Evolutionary conservation across 441 rosid genomes (phyloP), one percentile per base, ranked within the genome.

Genomic region (Erysimum cheiri): DNA sequence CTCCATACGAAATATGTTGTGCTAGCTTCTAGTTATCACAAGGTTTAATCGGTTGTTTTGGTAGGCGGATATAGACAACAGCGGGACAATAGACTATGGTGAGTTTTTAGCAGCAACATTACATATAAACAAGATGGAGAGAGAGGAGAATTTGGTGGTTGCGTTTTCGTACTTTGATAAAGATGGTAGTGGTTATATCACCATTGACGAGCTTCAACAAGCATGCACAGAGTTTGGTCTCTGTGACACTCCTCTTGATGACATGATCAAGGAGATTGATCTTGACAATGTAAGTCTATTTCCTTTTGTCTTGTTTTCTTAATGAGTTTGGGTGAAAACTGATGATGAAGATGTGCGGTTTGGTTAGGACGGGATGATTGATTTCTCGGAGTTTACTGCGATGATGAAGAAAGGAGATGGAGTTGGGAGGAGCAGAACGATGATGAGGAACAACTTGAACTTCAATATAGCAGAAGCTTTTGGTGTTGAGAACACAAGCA

Each of bases 41-140:
- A 52, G 26, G 15, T 32, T 43, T 71, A 26, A 57, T 26, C 2
- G 41, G 56, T 65, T n/a, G 48, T 43, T 22, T 68, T 46, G 60
- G 64, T 84, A 92, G 98, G 96, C 98, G 17, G 98, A 92, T 84
- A 84, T 90, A 5, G 98, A 92, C 82, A 88, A 85, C 69, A 90
- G 80, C 3, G 98, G 98, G 74, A 82, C 98, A n/a, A 85, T 92
- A 64, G 96, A 90, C 76, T 92, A 92, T 9, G 92, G 93, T 24
- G 98, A 92, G 65, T 92, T 92, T 64, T 78, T 92, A 48, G 98
- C 96, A 40, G 98, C 98, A 22, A 92, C 96, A 9, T 72, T 92
- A 74, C 98, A 92, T 75, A 43, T 90, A 4, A 92, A 90, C 76
- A 92, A 90, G 78, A 82, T 87, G 76, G 95, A 92, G 68, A 85